Base-by-base conservation (phyloP, 768 basidiomycete genomes). In the Mycena albidolilacea region DNA sequence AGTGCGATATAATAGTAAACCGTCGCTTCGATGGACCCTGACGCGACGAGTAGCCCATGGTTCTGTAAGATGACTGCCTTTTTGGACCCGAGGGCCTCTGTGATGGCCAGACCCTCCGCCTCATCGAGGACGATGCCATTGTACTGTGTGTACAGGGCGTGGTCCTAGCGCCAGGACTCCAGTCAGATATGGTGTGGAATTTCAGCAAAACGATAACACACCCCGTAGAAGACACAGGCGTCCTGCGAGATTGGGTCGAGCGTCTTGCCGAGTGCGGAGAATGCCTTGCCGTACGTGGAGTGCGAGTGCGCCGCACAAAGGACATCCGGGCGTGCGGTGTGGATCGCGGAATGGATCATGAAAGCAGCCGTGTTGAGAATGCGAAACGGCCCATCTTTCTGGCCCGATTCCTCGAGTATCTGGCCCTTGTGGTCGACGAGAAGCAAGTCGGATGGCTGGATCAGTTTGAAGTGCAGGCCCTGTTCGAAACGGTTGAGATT, bases 261-360 rank as follows among this genome's bases (percentile, higher is more conserved):
- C 15, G 81, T 79, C 38, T 79, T 81, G 15, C 87, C 87, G 35
- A 88, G 82, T 10, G 85, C 79, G 9, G 86, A 85, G 79, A 86
- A 90, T 0, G 87, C 86, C 75, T 86, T 88, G 46, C 88, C 89
- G 77, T 85, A 80, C 8, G 84, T 79, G 11, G 87, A 86, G 76
- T 88, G 87, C 19, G 85, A 85, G 74, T 89, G 88, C 0, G 86
- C 86, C 9, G 85, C 85, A 59, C 85, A 84, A 7, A 85, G 63
- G 44, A 89, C 82, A 69, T 89, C 87, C 8, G 87, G 86, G 60
- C 87, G 85, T n/a, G 85, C 85, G 39, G 79, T 77, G 71, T 87
- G 88, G 52, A 88, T 81, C 1, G 83, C 82, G 14, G 85, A 84
- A 71, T 88, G 84, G 48, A 85, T 84, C 78, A 81, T 80, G 65